phyloP scores from a whole-genome alignment of 805 yeast genomes.

The Lachancea meyersii region DNA sequence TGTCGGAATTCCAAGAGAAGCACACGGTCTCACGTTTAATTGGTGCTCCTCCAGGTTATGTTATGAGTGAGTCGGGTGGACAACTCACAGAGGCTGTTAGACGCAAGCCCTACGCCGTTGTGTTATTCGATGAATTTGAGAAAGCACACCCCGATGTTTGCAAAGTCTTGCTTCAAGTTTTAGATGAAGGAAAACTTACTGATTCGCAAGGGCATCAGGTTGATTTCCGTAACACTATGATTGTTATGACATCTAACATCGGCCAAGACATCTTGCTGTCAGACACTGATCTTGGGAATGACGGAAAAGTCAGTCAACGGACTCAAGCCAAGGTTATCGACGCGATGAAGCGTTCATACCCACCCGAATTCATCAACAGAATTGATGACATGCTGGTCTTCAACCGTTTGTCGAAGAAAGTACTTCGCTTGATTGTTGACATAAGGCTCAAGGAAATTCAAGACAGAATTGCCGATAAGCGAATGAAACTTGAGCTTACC shows the following conservation, averaged over 20 bases:
- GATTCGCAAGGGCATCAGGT: conserved; percentile 93
- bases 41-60: conserved; percentile 98
- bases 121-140: conserved; percentile 91
- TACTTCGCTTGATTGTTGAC: conserved; percentile 75
- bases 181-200: conserved; percentile 91
- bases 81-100: conserved; percentile 95
- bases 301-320: conserved; percentile 49
- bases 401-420: conserved; percentile 75
- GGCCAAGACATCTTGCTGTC: conserved; percentile 84
- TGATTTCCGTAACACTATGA: conserved; percentile 89
- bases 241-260: conserved; percentile 94
- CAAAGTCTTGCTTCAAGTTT: conserved; percentile 80
- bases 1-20: conserved; percentile 97
- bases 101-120: conserved; percentile 89
- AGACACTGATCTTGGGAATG: conserved; percentile 49
- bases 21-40: conserved; percentile 85
- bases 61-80: conserved; percentile 88
- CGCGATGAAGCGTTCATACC: conserved; percentile 63
- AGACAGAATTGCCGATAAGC: conserved; percentile 68
- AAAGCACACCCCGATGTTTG: conserved; percentile 96
- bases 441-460: conserved; percentile 77
- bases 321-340: conserved; percentile 59
- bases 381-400: conserved; percentile 91
- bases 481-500: conserved; percentile 55
- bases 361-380: conserved; percentile 94